Evolutionary conservation across 2,329 filamentous ascomycete genomes (phyloP).

Genomic region (Scortechinia acanthostroma): DNA sequence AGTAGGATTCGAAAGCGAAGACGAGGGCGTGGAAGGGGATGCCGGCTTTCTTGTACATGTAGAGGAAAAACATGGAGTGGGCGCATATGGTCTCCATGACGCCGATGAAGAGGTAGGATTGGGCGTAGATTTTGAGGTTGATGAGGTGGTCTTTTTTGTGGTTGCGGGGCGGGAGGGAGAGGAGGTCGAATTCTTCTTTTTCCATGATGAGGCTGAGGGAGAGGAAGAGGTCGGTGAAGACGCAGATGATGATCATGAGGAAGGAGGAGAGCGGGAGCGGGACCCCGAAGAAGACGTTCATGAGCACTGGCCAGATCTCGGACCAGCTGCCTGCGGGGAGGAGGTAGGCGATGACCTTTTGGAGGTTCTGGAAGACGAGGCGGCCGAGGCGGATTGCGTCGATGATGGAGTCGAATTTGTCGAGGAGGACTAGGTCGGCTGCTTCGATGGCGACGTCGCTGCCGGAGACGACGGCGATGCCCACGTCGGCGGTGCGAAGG

Average conservation of each 20-base stretch:
- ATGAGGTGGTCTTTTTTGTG: constrained; percentile 40
- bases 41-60: constrained; percentile 36
- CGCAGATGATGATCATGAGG: constrained; percentile 50
- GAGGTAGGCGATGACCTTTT: constrained; percentile 32
- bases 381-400: constrained; percentile 18
- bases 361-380: constrained; percentile 29
- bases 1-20: constrained; percentile 38
- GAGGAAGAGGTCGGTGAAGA: constrained; percentile 44
- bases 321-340: constrained; percentile 44
- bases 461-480: neutral
- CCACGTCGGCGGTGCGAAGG: neutral
- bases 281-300: constrained; percentile 47
- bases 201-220: constrained; percentile 44
- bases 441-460: constrained; percentile 2
- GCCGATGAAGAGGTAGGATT: constrained; percentile 42
- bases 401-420: constrained; percentile 2
- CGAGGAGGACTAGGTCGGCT: constrained; percentile 1
- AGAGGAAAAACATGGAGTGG: constrained; percentile 44
- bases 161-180: constrained; percentile 39
- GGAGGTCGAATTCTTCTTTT: constrained; percentile 42
- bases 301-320: constrained; percentile 46
- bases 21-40: constrained; percentile 37
- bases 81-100: constrained; percentile 39
- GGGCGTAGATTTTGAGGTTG: constrained; percentile 38
- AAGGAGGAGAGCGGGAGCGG: constrained; percentile 40